phyloP scores from a whole-genome alignment of 2,329 filamentous ascomycete genomes.

The Mycogone perniciosa region DNA sequence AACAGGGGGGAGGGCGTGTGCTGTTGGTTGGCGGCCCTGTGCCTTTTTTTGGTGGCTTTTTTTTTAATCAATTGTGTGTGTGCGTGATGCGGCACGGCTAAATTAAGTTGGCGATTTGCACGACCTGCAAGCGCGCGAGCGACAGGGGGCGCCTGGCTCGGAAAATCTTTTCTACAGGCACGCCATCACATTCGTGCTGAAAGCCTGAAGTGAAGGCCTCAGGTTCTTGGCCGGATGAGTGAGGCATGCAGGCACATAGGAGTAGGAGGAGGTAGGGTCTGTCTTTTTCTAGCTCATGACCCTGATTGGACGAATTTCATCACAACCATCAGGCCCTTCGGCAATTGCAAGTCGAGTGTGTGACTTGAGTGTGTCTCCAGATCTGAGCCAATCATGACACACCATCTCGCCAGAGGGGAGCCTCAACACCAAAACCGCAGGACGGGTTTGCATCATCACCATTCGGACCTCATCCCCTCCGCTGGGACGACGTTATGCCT shows the following conservation, averaged over 20 bases:
- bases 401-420: neutral
- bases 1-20: constrained; percentile 5
- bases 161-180: constrained; percentile 7
- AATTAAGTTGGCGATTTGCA: constrained; percentile 9
- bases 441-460: neutral
- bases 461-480: neutral
- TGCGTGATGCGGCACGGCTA: constrained; percentile 4
- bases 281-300: too few relatives aligned
- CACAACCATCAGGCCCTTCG: too few relatives aligned
- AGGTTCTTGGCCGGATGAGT: too few relatives aligned
- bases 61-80: neutral
- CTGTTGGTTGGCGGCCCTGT: constrained; percentile 5
- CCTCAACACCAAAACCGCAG: neutral
- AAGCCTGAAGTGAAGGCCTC: too few relatives aligned
- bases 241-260: too few relatives aligned
- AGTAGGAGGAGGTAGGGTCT: too few relatives aligned
- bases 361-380: neutral
- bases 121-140: constrained; percentile 8
- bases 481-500: neutral
- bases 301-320: too few relatives aligned
- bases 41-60: neutral
- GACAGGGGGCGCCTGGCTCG: constrained; percentile 5
- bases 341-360: neutral
- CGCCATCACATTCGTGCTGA: neutral
- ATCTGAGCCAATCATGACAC: neutral